phyloP scores from a whole-genome alignment of 2,329 filamentous ascomycete species.

The Fusarium sp. region DNA sequence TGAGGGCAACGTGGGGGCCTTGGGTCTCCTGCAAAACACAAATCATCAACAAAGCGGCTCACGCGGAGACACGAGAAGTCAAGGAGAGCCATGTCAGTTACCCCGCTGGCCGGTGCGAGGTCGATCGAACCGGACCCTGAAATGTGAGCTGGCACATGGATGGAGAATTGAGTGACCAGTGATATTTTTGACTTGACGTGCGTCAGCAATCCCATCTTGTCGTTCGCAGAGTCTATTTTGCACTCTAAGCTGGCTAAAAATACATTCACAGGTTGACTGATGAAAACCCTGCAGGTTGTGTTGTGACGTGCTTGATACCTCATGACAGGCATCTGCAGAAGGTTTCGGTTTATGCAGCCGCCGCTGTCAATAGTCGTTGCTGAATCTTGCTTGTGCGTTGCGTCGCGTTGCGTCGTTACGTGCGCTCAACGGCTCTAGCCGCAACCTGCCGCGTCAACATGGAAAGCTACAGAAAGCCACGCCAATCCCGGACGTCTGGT shows the following conservation, averaged over 20 bases:
- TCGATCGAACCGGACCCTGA: slow-evolving; percentile 29
- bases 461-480: slow-evolving; percentile 35
- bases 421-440: slow-evolving; percentile 18
- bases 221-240: slow-evolving; percentile 14
- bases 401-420: neutral
- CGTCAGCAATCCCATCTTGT: neutral
- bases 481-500: neutral
- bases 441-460: slow-evolving; percentile 20
- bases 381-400: slow-evolving; percentile 16
- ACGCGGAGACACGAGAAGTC: slow-evolving; percentile 26
- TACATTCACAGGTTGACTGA: neutral
- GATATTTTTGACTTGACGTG: slow-evolving; percentile 7
- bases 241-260: slow-evolving; percentile 9
- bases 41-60: slow-evolving; percentile 25
- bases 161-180: slow-evolving; percentile 19
- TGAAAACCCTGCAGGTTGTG: slow-evolving; percentile 4
- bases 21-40: slow-evolving; percentile 32
- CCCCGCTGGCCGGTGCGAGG: slow-evolving; percentile 36
- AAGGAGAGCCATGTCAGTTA: slow-evolving; percentile 36
- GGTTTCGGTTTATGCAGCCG: slow-evolving; percentile 12
- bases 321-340: slow-evolving; percentile 6
- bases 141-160: slow-evolving; percentile 15
- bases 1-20: slow-evolving; percentile 12
- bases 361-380: slow-evolving; percentile 2
- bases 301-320: slow-evolving; percentile 22